These are phyloP conservation scores for Stemphylium lycopersici DNA, from an alignment of 2,329 filamentous ascomycete species.

Conservation along the genomic window DNA sequence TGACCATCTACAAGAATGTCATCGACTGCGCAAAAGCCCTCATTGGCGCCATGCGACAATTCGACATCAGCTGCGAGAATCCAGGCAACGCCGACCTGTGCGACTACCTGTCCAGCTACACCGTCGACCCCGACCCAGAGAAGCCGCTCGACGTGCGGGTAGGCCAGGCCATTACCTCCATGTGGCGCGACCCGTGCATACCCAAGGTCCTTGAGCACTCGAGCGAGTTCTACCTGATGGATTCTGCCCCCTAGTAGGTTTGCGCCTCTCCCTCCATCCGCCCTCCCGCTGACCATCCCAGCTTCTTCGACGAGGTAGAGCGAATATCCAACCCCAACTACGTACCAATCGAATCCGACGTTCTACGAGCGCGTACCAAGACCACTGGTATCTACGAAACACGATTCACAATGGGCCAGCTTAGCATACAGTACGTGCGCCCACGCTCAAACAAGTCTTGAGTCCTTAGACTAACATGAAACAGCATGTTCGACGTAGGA, in stretches of 20 bases:
- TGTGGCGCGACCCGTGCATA: constrained; percentile 90
- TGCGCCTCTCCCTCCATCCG: not conserved
- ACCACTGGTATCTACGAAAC: constrained; percentile 99
- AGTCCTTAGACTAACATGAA: constrained; percentile 38
- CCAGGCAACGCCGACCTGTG: constrained; percentile 75
- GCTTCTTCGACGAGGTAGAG: constrained; percentile 93
- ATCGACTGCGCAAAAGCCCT: constrained; percentile 95
- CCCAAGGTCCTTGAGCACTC: constrained; percentile 87
- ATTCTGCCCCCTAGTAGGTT: constrained; percentile 94
- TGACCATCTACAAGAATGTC: constrained; percentile 98
- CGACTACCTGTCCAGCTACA: constrained; percentile 83
- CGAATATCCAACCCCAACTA: constrained; percentile 86
- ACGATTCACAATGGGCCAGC: constrained; percentile 95
- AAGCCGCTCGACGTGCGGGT: constrained; percentile 81
- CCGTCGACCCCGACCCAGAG: constrained; percentile 87
- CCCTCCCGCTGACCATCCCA: constrained; percentile 51
- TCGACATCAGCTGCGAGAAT: constrained; percentile 78
- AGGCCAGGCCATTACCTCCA: constrained; percentile 78
- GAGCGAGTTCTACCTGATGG: constrained; percentile 99
- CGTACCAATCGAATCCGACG: constrained; percentile 91
- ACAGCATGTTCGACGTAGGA: constrained; percentile 98
- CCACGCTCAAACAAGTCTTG: constrained; percentile 7
- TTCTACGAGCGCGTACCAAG: constrained; percentile 93
- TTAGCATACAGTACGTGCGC: constrained; percentile 90
- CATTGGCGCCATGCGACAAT: constrained; percentile 89